Evolutionary conservation across 2,329 filamentous ascomycete species (phyloP).

Genomic region (Stromatinia cepivora): DNA sequence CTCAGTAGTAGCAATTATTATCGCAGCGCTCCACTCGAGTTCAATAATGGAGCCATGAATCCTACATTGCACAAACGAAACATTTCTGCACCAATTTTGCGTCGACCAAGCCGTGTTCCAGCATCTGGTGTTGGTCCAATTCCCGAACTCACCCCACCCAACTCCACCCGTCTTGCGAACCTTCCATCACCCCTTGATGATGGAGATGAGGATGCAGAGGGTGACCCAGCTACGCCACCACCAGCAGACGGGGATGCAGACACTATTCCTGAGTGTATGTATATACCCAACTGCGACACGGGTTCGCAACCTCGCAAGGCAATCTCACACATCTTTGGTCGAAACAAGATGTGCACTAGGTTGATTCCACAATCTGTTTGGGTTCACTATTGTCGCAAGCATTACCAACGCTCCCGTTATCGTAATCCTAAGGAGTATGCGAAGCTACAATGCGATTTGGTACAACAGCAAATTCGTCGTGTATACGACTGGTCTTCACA

Average conservation of each 20-base stretch:
- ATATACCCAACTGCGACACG: slow-evolving; percentile 58
- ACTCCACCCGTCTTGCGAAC: slow-evolving; percentile 34
- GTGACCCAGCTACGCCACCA: slow-evolving; percentile 34
- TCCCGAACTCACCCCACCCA: slow-evolving; percentile 36
- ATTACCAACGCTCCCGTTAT: slow-evolving; percentile 76
- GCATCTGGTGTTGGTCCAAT: slow-evolving; percentile 22
- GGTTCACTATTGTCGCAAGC: slow-evolving; percentile 77
- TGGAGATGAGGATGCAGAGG: slow-evolving; percentile 12
- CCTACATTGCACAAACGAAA: slow-evolving; percentile 20
- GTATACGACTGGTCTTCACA: slow-evolving; percentile 63
- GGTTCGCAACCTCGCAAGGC: slow-evolving; percentile 67
- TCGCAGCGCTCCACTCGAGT: background rate
- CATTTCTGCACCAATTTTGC: slow-evolving; percentile 18
- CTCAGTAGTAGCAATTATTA: background rate
- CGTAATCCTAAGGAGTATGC: slow-evolving; percentile 63
- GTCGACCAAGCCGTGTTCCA: slow-evolving; percentile 8
- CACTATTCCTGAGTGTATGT: slow-evolving; percentile 50
- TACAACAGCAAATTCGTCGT: slow-evolving; percentile 60
- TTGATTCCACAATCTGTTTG: slow-evolving; percentile 68
- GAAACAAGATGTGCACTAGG: slow-evolving; percentile 77
- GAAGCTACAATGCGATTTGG: slow-evolving; percentile 61
- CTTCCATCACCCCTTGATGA: slow-evolving; percentile 29
- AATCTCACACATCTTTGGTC: slow-evolving; percentile 78
- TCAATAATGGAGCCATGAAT: background rate
- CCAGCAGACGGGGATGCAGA: slow-evolving; percentile 23